Conservation (phyloP, 768 basidiomycete species). For the Ephemerocybe angulata region DNA sequence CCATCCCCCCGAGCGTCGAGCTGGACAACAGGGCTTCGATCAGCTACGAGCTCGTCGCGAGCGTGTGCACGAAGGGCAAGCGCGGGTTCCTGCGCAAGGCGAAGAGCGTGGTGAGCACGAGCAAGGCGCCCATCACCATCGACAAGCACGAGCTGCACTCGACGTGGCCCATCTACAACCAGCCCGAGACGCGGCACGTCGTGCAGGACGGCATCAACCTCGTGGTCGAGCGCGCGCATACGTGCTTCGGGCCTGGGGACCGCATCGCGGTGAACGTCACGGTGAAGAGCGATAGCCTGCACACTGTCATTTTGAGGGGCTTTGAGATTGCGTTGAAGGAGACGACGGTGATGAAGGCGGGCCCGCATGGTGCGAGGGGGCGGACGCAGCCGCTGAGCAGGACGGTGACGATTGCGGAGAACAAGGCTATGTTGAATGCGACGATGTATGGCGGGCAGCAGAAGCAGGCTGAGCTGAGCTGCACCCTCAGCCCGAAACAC, state of each 20-base stretch:
- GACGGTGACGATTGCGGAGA: slow-evolving; percentile 57
- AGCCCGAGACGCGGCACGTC: slow-evolving; percentile 67
- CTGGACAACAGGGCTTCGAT: slow-evolving; percentile 76
- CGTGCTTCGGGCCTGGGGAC: slow-evolving; percentile 87
- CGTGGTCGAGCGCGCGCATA: slow-evolving; percentile 67
- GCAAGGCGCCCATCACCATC: slow-evolving; percentile 70
- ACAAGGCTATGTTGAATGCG: slow-evolving; percentile 67
- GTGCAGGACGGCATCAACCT: slow-evolving; percentile 69
- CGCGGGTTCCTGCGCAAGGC: slow-evolving; percentile 83
- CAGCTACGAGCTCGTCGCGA: slow-evolving; percentile 86
- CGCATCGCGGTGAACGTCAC: slow-evolving; percentile 68
- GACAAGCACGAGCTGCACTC: slow-evolving; percentile 94
- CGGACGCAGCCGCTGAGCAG: slow-evolving; percentile 58
- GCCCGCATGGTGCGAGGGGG: slow-evolving; percentile 51
- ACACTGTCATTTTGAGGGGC: slow-evolving; percentile 71
- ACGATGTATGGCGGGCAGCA: slow-evolving; percentile 70
- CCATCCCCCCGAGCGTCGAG: slow-evolving; percentile 81
- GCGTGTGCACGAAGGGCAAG: slow-evolving; percentile 83
- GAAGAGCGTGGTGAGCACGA: slow-evolving; percentile 65
- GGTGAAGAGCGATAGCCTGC: slow-evolving; percentile 65
- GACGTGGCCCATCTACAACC: slow-evolving; percentile 87
- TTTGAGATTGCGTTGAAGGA: slow-evolving; percentile 83
- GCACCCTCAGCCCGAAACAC: slow-evolving; percentile 66
- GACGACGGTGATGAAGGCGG: slow-evolving; percentile 68
- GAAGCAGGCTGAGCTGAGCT: slow-evolving; percentile 69